Evolutionary conservation across 768 basidiomycete species (phyloP), one percentile per base, ranked within the genome.

Genomic region (Leccinum disarticulatum): DNA sequence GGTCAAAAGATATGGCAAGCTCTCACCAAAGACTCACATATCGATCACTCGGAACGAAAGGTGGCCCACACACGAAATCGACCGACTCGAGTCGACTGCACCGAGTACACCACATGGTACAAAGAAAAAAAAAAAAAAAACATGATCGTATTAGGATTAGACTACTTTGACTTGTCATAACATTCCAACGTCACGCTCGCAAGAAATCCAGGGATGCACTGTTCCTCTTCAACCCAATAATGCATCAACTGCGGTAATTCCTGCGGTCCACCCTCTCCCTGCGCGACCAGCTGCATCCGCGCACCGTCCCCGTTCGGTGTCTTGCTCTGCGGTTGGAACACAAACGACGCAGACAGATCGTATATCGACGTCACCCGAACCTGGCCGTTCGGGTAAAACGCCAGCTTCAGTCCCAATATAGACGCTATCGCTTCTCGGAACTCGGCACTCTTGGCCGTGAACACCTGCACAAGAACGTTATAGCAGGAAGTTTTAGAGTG

Each of bases 381-480:
- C 65, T 93, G 87, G 0, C 95, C 95, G 54, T 93, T 93, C 15
- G 90, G 91, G 68, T 91, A 91, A 70, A 98, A 97, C 1, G 89
- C 87, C 53, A 98, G 83, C 67, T 96, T 93, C 69, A 94, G 87
- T 6, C 95, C 96, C 0, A 98, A 82, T 52, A 98, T 88, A 0
- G 90, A 87, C 4, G 89, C 87, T 60, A 98, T 90, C 6, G 94
- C 88, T 69, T 95, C 92, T 41, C 91, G 85, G 78, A 98, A 96
- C 68, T 98, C 95, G 59, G 88, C 84, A 9, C 88, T 87, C 72
- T 97, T 98, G 35, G 86, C 84, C 0, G 81, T 77, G 74, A 93
- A 97, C 5, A 95, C 85, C 90, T 94, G 36, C 3, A 36, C 15
- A n/a, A 46, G 48, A 13, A 8, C 38, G 38, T 41, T 17, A 27